Percentiles rank a stretch among this genome's conserved stretches.
Evolutionary conservation across 495 filamentous ascomycete species (phyloP).

Genomic region (Daldinia decipiens): DNA sequence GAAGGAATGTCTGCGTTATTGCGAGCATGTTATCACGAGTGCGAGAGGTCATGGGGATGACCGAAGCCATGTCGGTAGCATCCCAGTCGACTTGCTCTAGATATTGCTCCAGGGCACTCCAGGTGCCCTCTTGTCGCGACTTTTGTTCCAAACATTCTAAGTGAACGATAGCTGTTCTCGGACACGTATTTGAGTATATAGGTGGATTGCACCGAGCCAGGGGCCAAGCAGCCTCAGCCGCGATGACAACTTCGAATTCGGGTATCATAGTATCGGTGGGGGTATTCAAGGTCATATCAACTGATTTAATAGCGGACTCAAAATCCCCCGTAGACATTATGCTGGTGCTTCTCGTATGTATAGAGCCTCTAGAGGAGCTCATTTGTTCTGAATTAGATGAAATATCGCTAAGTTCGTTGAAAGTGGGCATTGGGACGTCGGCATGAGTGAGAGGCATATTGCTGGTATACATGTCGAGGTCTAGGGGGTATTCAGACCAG

Average conservation of each 20-base stretch:
- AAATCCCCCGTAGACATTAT: slow-evolving; percentile 55
- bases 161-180: slow-evolving; percentile 66
- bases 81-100: slow-evolving; percentile 51
- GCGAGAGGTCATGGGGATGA: slow-evolving; percentile 58
- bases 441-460: slow-evolving; percentile 40
- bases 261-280: slow-evolving; percentile 48
- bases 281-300: slow-evolving; percentile 44
- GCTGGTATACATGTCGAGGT: slow-evolving; percentile 50
- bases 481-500: slow-evolving; percentile 50
- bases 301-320: slow-evolving; percentile 47
- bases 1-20: slow-evolving; percentile 70
- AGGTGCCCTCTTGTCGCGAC: slow-evolving; percentile 63
- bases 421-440: slow-evolving; percentile 48
- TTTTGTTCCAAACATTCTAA: slow-evolving; percentile 67
- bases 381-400: slow-evolving; percentile 52
- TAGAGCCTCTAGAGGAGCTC: slow-evolving; percentile 54
- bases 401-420: slow-evolving; percentile 49
- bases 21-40: slow-evolving; percentile 71
- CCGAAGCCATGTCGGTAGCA: slow-evolving; percentile 54
- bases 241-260: slow-evolving; percentile 63
- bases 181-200: slow-evolving; percentile 61
- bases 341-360: slow-evolving; percentile 59
- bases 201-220: slow-evolving; percentile 66
- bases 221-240: slow-evolving; percentile 66
- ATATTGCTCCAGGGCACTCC: slow-evolving; percentile 55